phyloP scores from a whole-genome alignment of 177 flowering plant genomes.

The Vitis hybrid region DNA sequence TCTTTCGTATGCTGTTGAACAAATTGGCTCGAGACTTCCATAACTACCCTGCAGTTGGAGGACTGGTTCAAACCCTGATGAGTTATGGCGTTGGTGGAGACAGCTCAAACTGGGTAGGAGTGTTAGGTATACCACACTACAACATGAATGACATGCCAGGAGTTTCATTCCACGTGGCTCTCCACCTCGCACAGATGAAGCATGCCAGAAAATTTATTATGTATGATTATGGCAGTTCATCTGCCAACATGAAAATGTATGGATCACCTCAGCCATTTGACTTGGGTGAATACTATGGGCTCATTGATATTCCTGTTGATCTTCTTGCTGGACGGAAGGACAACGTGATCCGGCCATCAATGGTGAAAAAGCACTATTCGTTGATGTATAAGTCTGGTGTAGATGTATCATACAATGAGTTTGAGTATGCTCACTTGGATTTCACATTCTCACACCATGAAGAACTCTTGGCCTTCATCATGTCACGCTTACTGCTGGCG shows the following conservation, averaged over 20 bases:
- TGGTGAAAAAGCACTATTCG: constrained; percentile 79
- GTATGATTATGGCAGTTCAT: constrained; percentile 81
- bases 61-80: constrained; percentile 93
- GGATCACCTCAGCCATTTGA: constrained; percentile 82
- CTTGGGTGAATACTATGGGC: constrained; percentile 65
- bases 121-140: constrained; percentile 80
- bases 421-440: constrained; percentile 92
- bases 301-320: constrained; percentile 86
- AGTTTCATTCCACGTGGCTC: constrained; percentile 74
- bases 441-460: constrained; percentile 91
- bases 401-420: constrained; percentile 70
- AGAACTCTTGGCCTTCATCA: constrained; percentile 82
- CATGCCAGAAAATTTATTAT: constrained; percentile 61
- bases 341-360: constrained; percentile 74
- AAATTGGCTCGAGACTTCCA: constrained; percentile 94
- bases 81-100: constrained; percentile 92
- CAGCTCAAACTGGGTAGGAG: constrained; percentile 98
- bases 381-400: constrained; percentile 73
- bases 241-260: constrained; percentile 66
- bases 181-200: constrained; percentile 91
- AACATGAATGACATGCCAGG: constrained; percentile 99
- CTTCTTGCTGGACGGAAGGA: constrained; percentile 89
- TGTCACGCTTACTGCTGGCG: constrained; percentile 76
- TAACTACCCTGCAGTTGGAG: constrained; percentile 96
- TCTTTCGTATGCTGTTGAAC: constrained; percentile 92